A percentile compares a stretch with the other conserved stretches of the same genome.
These are phyloP conservation scores for Aspergillus sp. DNA, from an alignment of 2,329 filamentous ascomycete species.

Conservation along the genomic window DNA sequence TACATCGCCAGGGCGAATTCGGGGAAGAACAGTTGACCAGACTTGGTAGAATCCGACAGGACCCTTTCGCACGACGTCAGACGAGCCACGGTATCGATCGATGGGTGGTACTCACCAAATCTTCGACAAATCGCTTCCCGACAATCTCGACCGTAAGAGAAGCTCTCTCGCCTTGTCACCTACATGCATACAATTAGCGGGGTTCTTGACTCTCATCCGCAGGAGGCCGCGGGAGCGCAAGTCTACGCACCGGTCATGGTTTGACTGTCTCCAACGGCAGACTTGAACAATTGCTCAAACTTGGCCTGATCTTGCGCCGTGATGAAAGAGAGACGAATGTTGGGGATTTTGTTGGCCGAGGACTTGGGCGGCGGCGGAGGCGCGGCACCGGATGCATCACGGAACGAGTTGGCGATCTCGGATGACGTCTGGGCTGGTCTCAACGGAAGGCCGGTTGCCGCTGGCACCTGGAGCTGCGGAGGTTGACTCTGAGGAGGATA, in stretches of 20 bases:
- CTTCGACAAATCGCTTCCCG: conserved; percentile 82
- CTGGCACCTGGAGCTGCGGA: conserved; percentile 41
- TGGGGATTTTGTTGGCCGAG: conserved; percentile 74
- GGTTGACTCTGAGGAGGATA: conserved; percentile 48
- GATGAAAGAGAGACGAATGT: conserved; percentile 91
- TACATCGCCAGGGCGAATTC: conserved; percentile 99
- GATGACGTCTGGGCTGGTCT: conserved; percentile 63
- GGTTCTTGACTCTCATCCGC: conserved; percentile 4
- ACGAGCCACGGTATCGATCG: conserved; percentile 4
- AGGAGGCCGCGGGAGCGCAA: not conserved
- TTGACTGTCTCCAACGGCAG: conserved; percentile 79
- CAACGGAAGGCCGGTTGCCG: conserved; percentile 46
- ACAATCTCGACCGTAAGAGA: conserved; percentile 80
- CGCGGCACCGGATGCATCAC: conserved; percentile 47
- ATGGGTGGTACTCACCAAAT: conserved; percentile 67
- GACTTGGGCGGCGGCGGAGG: conserved; percentile 62
- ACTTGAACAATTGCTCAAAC: conserved; percentile 97
- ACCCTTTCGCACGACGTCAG: conserved; percentile 58
- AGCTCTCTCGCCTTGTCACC: conserved; percentile 86
- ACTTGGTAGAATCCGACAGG: conserved; percentile 91
- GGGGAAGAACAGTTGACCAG: conserved; percentile 92
- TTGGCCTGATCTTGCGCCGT: conserved; percentile 92
- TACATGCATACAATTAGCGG: conserved; percentile 20
- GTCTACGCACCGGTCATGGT: conserved; percentile 68
- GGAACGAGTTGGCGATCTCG: conserved; percentile 65